Evolutionary conservation across 2,329 filamentous ascomycete genomes (phyloP).

Genomic region (Graphilbum ipis-grandicollis): DNA sequence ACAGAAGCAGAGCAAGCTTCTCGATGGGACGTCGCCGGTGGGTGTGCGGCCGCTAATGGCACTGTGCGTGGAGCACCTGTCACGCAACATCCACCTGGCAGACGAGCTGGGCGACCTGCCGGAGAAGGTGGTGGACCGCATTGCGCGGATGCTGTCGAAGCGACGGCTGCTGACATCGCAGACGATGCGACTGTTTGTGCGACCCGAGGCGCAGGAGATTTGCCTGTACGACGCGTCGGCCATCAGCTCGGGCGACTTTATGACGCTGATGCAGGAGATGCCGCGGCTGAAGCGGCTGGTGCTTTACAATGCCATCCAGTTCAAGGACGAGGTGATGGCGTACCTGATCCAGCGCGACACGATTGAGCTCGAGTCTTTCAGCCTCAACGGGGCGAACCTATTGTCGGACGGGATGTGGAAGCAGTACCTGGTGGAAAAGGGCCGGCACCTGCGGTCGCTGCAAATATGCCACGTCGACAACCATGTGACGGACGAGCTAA

Average conservation of each 20-base stretch:
- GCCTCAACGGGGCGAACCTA: conserved; percentile 72
- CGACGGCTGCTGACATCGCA: conserved; percentile 34
- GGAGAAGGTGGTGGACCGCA: conserved; percentile 35
- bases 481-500: conserved; percentile 56
- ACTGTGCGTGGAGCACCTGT: conserved; percentile 44
- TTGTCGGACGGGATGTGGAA: conserved; percentile 63
- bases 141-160: conserved; percentile 43
- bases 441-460: conserved; percentile 45
- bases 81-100: conserved; percentile 43
- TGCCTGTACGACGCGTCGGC: conserved; percentile 43
- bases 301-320: conserved; percentile 72
- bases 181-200: conserved; percentile 39
- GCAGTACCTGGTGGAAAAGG: conserved; percentile 48
- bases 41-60: conserved; percentile 54
- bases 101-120: conserved; percentile 45
- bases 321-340: conserved; percentile 71
- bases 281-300: conserved; percentile 54
- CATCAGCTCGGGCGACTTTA: conserved; percentile 58
- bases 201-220: conserved; percentile 30
- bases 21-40: conserved; percentile 53
- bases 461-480: conserved; percentile 74
- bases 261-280: conserved; percentile 62
- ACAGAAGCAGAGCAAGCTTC: conserved; percentile 64
- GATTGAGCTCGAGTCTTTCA: conserved; percentile 46
- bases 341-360: conserved; percentile 61